Evolutionary conservation across 2,329 filamentous ascomycete species (phyloP).

Genomic region (Colletotrichum destructivum): DNA sequence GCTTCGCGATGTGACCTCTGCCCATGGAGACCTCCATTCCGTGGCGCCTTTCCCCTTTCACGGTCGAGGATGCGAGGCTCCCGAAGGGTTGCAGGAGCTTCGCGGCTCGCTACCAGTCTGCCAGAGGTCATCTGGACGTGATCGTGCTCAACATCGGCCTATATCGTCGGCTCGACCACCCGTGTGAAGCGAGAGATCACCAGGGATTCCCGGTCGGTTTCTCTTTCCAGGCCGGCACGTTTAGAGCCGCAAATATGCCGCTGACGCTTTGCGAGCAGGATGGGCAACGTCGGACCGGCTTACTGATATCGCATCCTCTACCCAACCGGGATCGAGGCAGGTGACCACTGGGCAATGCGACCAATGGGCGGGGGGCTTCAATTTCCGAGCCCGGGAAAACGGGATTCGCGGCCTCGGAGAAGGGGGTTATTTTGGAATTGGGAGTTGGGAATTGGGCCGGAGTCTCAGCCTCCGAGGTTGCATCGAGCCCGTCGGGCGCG

Average conservation of each 20-base stretch:
- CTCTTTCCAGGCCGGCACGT: slow-evolving; percentile 21
- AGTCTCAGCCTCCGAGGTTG: slow-evolving; percentile 37
- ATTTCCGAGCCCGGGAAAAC: slow-evolving; percentile 22
- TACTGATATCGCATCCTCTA: slow-evolving; percentile 21
- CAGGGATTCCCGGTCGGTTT: neutral
- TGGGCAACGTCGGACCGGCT: slow-evolving; percentile 27
- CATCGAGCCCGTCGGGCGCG: slow-evolving; percentile 29
- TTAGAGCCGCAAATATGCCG: slow-evolving; percentile 27
- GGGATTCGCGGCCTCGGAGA: neutral
- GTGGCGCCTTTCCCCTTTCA: slow-evolving; percentile 32
- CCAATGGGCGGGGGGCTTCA: neutral
- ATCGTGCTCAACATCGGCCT: neutral
- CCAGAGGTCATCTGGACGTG: neutral
- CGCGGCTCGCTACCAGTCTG: slow-evolving; percentile 7
- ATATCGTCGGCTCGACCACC: neutral
- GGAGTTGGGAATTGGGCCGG: slow-evolving; percentile 7
- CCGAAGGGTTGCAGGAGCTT: slow-evolving; percentile 11
- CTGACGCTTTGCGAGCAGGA: neutral
- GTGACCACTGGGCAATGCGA: slow-evolving; percentile 16
- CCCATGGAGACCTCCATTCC: slow-evolving; percentile 32
- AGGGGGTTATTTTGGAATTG: neutral
- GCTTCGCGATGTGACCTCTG: neutral
- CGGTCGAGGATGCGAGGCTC: neutral
- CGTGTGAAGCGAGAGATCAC: neutral
- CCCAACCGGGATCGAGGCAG: slow-evolving; percentile 2